Base-by-base conservation (phyloP, 2,329 filamentous ascomycete genomes). In the Apiospora kogelbergensis region DNA sequence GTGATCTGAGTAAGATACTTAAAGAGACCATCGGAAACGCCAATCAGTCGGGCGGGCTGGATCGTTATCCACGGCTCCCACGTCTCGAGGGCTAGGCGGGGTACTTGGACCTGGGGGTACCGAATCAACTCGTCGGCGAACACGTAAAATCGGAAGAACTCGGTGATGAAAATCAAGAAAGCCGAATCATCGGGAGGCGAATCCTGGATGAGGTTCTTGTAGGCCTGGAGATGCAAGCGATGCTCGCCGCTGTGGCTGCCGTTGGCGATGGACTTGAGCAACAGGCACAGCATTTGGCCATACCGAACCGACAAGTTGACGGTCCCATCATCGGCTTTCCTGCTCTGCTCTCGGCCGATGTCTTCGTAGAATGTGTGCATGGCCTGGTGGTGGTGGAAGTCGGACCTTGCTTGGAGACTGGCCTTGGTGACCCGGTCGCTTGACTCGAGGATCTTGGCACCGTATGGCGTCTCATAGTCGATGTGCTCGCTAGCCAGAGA, bases 61-160 rank as follows among this genome's bases (percentile, higher is more conserved):
- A 86, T 83, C 2, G 80, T 76, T 1, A 80, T 72, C 46, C 80
- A 71, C 2, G 83, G 79, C 42, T 79, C 77, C 82, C 84, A 85
- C 53, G 83, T 79, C 66, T 84, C 81, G 0, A 80, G 79, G n/a
- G 80, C 80, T 9, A 84, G 75, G 9, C 79, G 80, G 17, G 75
- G 76, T 30, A 76, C 79, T 57, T 74, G 75, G 24, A 76, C 78
- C 71, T 79, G 81, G 20, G 83, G 83, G 68, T 84, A 83, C 75
- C 82, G 84, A 66, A 91, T 82, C 1, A 91, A 80, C 71, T 90
- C 88, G 73, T 91, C 88, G n/a, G 88, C 88, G 70, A 85, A 88
- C 48, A 90, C 88, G 78, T 96, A 93, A 74, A 96, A 97, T 77
- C 94, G 91, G 79, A 97, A 95, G 80, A 97, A 95, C 77, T 93